phyloP scores from a whole-genome alignment of 345 rosid species.

The Aurinia saxatilis region DNA sequence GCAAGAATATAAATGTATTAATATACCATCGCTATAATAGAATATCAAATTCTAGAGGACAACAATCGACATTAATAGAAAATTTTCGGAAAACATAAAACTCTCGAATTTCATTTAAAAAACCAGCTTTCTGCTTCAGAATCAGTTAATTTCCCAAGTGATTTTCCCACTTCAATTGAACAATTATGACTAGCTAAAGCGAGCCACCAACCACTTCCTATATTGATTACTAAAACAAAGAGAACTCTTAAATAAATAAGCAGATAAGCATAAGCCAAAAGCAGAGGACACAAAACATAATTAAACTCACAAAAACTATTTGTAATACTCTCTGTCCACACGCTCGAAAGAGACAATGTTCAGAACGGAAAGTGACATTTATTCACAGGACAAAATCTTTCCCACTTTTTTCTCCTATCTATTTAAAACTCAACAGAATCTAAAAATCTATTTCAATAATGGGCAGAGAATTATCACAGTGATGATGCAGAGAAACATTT shows the following conservation, averaged over 20 bases:
- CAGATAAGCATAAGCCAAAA: conserved; percentile 11
- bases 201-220: conserved; percentile 13
- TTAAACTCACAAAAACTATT: background rate
- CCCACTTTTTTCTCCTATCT: background rate
- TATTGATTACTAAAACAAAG: conserved; percentile 14
- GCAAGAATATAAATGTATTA: background rate
- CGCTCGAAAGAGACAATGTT: conserved; percentile 19
- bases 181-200: background rate
- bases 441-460: background rate
- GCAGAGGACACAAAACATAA: conserved; percentile 8
- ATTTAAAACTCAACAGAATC: conserved; percentile 3
- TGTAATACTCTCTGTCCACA: conserved; percentile 8
- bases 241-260: conserved; percentile 1
- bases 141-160: background rate
- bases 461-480: background rate
- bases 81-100: background rate
- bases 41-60: background rate
- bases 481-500: background rate
- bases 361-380: conserved; percentile 24
- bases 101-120: background rate
- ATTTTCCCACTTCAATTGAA: background rate
- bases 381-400: conserved; percentile 19
- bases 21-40: background rate
- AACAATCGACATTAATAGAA: background rate
- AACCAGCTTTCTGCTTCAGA: no score